Percentiles rank a stretch among this genome's conserved stretches.
Evolutionary conservation across 768 basidiomycete species (phyloP).

Genomic region (Saitozyma sp.): DNA sequence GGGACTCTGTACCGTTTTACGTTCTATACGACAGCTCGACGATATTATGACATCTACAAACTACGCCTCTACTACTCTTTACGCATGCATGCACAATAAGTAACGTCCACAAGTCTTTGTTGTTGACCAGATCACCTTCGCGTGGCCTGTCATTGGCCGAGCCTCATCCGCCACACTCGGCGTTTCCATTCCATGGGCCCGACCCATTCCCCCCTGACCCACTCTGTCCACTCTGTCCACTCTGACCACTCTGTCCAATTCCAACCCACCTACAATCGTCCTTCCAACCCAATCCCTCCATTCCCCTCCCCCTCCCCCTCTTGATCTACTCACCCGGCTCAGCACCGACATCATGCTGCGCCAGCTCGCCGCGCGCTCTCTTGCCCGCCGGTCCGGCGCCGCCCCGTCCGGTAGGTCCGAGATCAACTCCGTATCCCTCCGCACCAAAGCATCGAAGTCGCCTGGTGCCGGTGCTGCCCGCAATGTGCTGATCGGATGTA

Average conservation of each 20-base stretch:
- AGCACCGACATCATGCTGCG: conserved; percentile 11
- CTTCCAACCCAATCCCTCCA: background rate
- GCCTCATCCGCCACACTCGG: no score
- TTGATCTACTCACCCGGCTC: background rate
- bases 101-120: background rate
- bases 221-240: background rate
- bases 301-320: background rate
- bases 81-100: background rate
- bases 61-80: background rate
- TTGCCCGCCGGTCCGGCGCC: conserved; percentile 2
- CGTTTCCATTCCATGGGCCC: no score
- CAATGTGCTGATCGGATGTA: conserved; percentile 14
- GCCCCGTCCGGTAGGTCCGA: conserved; percentile 10
- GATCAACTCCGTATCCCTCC: conserved; percentile 3
- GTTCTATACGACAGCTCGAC: background rate
- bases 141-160: background rate
- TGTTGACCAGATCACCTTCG: background rate
- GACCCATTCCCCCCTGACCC: background rate
- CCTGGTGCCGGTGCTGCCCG: background rate
- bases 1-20: no score
- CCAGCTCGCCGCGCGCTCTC: conserved; percentile 10
- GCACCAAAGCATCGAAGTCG: no score
- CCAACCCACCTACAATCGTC: background rate
- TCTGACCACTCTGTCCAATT: background rate
- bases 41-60: background rate